Evolutionary conservation across 139 green algal species (phyloP).

Genomic region (Desmodesmus armatus): DNA sequence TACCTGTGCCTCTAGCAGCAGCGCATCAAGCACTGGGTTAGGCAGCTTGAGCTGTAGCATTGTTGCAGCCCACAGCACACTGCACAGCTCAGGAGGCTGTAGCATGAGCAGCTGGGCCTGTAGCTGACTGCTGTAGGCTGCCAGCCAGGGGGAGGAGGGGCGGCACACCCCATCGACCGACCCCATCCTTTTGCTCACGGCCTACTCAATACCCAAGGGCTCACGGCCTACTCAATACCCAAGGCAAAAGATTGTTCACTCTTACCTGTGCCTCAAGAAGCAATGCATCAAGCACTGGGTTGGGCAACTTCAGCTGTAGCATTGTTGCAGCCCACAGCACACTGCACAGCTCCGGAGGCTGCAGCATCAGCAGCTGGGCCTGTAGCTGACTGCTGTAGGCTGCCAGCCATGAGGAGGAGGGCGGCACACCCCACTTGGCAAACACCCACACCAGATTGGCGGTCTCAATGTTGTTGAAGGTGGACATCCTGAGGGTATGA

Average conservation of each 20-base stretch:
- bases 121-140: not conserved
- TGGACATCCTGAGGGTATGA: not conserved
- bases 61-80: slow-evolving; percentile 18
- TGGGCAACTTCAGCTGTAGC: slow-evolving; percentile 24
- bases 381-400: not conserved
- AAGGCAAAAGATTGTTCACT: no score
- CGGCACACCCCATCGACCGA: not conserved
- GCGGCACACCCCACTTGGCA: slow-evolving; percentile 21
- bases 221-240: no score
- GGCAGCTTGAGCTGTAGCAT: slow-evolving; percentile 35
- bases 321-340: slow-evolving; percentile 29
- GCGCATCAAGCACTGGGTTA: not conserved
- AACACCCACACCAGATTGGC: slow-evolving; percentile 48
- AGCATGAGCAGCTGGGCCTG: not conserved
- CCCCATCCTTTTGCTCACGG: no score
- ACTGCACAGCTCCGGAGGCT: slow-evolving; percentile 30
- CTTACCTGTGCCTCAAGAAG: slow-evolving; percentile 41
- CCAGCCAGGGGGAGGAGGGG: slow-evolving; percentile 35
- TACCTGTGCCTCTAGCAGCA: slow-evolving; percentile 43
- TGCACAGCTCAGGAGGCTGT: slow-evolving; percentile 28
- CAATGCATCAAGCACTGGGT: not conserved
- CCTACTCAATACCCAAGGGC: no score
- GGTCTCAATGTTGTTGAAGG: slow-evolving; percentile 36
- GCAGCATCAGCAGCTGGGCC: not conserved
- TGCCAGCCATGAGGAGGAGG: slow-evolving; percentile 21